Base-by-base conservation (phyloP, 2,329 filamentous ascomycete species). In the Phyllosticta ampelicida region DNA sequence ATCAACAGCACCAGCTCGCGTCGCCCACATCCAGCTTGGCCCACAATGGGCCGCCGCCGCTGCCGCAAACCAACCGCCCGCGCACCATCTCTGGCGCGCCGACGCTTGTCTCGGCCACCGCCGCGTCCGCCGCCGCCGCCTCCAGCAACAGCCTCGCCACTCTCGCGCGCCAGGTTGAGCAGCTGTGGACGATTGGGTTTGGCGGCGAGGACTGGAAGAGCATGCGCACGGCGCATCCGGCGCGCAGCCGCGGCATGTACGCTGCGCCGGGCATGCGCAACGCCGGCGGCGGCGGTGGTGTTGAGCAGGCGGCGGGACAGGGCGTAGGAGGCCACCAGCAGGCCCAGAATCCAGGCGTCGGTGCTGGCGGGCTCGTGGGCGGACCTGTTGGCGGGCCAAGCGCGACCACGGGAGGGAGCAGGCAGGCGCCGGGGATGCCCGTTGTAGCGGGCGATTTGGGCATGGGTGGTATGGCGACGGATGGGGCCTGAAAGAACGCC, bases 141-240 rank as follows among this genome's bases (percentile, higher is more conserved):
- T 50, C 36, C 3, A 49, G 30, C 18, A 49, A 21, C 18, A 49
- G 51, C 6, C 13, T 57, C 10, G 50, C 48, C 1, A 51, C 52
- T 11, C 29, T 57, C 16, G 51, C 51, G n/a, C 48, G 11, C 21
- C 50, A 50, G 21, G 30, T 53, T 0, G 55, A 57, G n/a, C 50
- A 53, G 5, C 48, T 57, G 28, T 57, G 55, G 55, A 53, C 55
- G n/a, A 23, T 57, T 11, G 55, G 50, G 1, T 11, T 57, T 10
- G 55, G 55, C 10, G 55, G 55, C 11, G 30, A 53, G 4, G 50
- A 57, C 26, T 57, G 55, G 55, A 57, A 49, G 36, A 44, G 36
- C 8, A n/a, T n/a, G 36, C 36, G 52, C 0, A 5, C 21, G 29
- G 52, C 26, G 19, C 9, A n/a, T 5, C 5, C 13, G 30, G 48